These are phyloP conservation scores for Calocybe cyanea DNA, from an alignment of 768 basidiomycete species.

Conservation along the genomic window DNA sequence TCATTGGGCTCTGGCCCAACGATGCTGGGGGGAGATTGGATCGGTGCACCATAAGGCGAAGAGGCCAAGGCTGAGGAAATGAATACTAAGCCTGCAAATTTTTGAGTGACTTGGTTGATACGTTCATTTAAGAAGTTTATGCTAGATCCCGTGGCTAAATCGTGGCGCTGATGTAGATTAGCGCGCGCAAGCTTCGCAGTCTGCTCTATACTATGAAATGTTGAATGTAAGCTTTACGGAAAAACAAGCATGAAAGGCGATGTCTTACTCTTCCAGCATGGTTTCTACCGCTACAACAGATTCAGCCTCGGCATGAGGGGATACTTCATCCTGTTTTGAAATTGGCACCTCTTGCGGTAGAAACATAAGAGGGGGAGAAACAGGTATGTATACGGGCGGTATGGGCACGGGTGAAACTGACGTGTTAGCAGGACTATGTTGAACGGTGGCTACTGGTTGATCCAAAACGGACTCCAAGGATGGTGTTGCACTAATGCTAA, in stretches of 20 bases:
- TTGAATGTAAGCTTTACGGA: slow-evolving; percentile 11
- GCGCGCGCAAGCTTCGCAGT: slow-evolving; percentile 55
- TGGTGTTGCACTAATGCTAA: slow-evolving; percentile 33
- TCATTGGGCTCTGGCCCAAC: slow-evolving; percentile 13
- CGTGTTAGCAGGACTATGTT: slow-evolving; percentile 37
- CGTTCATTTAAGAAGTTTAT: slow-evolving; percentile 55
- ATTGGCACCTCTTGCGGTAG: slow-evolving; percentile 14
- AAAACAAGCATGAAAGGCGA: slow-evolving; percentile 8
- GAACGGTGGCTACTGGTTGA: slow-evolving; percentile 26
- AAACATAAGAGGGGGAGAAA: slow-evolving; percentile 25
- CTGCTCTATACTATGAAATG: slow-evolving; percentile 48
- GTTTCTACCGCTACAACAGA: slow-evolving; percentile 41
- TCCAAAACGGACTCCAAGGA: slow-evolving; percentile 45
- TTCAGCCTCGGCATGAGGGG: slow-evolving; percentile 22
- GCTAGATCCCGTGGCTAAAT: slow-evolving; percentile 42
- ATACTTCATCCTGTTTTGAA: slow-evolving; percentile 21
- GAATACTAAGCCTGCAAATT: slow-evolving; percentile 42
- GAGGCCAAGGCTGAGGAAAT: slow-evolving; percentile 16
- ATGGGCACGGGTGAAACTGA: slow-evolving; percentile 22
- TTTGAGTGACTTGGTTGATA: slow-evolving; percentile 49
- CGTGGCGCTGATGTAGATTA: slow-evolving; percentile 43
- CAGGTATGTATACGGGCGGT: slow-evolving; percentile 14
- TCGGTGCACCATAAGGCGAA: slow-evolving; percentile 12
- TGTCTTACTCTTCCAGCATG: slow-evolving; percentile 53
- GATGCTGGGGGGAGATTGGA: slow-evolving; percentile 15